Evolutionary conservation across 2,329 filamentous ascomycete genomes (phyloP), one percentile per base, ranked within the genome.

Genomic region (Colletotrichum sansevieriae): DNA sequence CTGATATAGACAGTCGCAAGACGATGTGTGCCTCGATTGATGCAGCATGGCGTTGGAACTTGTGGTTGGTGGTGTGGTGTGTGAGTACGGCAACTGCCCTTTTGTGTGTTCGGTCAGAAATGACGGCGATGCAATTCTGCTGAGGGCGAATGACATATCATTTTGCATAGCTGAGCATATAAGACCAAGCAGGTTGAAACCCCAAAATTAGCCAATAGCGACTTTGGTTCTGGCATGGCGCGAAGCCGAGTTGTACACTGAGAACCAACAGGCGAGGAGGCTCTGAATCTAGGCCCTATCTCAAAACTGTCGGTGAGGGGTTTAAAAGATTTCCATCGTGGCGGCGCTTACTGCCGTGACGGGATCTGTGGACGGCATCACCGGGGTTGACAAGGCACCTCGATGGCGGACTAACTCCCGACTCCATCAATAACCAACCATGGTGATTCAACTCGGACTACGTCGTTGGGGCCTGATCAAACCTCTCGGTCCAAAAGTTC

Each of bases 111-210:
- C 55, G 43, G 62, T 61, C 47, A 51, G 13, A 65, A 65, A 56
- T 65, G 65, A 61, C 55, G 44, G 44, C 22, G 56, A 60, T 60
- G 65, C 13, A 10, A 49, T 43, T 43, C 57, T 49, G 62, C 22
- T 43, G 47, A 49, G 22, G 11, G 44, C 25, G 63, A 57, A 46
- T 46, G 65, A 52, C 46, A 68, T 46, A 35, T 56, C 63, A 55
- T 29, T 63, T 62, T 44, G 49, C 58, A 49, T 56, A 35, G 35
- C n/a, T 22, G 43, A 33, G 47, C 35, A 56, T 49, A 44, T 68
- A 62, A 68, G 65, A 68, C 65, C n/a, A n/a, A 47, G 41, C 15
- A 22, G 43, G 41, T 41, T 56, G 62, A 68, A 57, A 60, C 47
- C 57, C 29, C n/a, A 22, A 37, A 41, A 56, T 68, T 60, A 15